Base-by-base conservation (phyloP, 176 grass and related monocot genomes). In the Calamus simplicifolius region DNA sequence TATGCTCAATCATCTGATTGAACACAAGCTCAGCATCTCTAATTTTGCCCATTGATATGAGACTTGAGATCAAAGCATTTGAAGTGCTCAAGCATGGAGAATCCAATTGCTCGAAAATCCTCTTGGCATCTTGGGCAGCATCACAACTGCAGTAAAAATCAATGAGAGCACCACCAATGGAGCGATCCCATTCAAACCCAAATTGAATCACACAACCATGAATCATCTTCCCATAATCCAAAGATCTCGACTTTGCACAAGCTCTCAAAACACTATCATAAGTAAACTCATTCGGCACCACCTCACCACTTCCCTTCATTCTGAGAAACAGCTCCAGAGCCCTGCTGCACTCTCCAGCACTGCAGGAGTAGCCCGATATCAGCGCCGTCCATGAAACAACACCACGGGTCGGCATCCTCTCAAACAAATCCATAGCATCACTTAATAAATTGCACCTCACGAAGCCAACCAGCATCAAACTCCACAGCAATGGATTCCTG, bases 101-200 rank as follows among this genome's bases (percentile, higher is more conserved):
- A 60, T 70, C 55, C 60, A 84, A 28, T 3, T 57, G 58, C 4
- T 19, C 56, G 17, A 79, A 75, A 60, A 84, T 66, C 50, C 60
- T 27, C 50, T 75, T 7, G 18, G 75, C 81, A 67, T 79, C 75
- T 69, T 61, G 71, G 7, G 67, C 73, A 75, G 49, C 26, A 79
- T 70, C 71, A 56, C 50, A 84, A 56, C 27, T 51, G 35, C 71
- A 84, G 70, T 84, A 84, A 28, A 84, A 61, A 79, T 84, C 75
- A 1, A 84, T 67, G 56, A 84, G 81, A 56, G 75, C 75, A 69
- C 77, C 71, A 16, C 76, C 72, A 52, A 85, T 72, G 30, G 79
- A 68, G 18, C 75, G 63, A 18, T 85, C 77, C 1, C 57, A 59
- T 27, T 31, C 52, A 63, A 68, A 72, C 19, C 82, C 82, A 5